These are phyloP conservation scores for Avicennia marina DNA, from an alignment of 257 asterid genomes.

Conservation along the genomic window DNA sequence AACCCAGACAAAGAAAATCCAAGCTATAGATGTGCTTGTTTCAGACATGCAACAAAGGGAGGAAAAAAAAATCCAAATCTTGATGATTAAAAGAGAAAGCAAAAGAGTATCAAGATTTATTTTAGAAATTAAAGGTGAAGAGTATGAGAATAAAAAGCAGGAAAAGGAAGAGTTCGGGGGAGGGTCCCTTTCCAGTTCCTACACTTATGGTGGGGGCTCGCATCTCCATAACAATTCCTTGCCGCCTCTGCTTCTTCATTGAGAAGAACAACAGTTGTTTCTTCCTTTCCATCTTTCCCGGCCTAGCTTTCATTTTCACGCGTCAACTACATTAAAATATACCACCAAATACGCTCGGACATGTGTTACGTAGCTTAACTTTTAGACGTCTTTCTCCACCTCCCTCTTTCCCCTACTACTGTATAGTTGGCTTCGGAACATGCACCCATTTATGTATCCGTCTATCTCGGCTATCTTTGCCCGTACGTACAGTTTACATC, in stretches of 20 bases:
- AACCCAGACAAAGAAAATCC: slow-evolving; percentile 30
- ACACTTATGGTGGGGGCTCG: slow-evolving; percentile 48
- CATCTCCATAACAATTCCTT: slow-evolving; percentile 55
- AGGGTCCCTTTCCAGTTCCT: slow-evolving; percentile 37
- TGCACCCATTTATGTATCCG: too few species aligned
- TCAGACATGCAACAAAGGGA: slow-evolving; percentile 10
- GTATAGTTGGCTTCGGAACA: too few species aligned
- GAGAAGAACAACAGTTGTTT: slow-evolving; percentile 31
- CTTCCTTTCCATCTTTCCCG: slow-evolving; percentile 24
- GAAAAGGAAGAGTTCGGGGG: slow-evolving; percentile 67
- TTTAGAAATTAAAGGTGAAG: slow-evolving; percentile 48
- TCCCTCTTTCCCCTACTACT: too few species aligned
- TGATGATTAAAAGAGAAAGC: slow-evolving; percentile 15
- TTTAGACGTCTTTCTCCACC: too few species aligned
- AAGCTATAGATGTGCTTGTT: slow-evolving; percentile 4
- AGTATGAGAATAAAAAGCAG: slow-evolving; percentile 77
- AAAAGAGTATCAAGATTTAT: slow-evolving; percentile 23
- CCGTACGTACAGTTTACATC: too few species aligned
- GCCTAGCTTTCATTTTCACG: too few species aligned
- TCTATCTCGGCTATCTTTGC: too few species aligned
- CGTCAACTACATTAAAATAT: too few species aligned
- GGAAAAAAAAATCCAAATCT: too few species aligned
- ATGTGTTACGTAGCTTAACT: too few species aligned
- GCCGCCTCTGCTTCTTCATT: slow-evolving; percentile 33
- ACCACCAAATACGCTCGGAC: too few species aligned